Base-by-base conservation (phyloP, 2,329 filamentous ascomycete species). In the Lachnellula occidentalis region DNA sequence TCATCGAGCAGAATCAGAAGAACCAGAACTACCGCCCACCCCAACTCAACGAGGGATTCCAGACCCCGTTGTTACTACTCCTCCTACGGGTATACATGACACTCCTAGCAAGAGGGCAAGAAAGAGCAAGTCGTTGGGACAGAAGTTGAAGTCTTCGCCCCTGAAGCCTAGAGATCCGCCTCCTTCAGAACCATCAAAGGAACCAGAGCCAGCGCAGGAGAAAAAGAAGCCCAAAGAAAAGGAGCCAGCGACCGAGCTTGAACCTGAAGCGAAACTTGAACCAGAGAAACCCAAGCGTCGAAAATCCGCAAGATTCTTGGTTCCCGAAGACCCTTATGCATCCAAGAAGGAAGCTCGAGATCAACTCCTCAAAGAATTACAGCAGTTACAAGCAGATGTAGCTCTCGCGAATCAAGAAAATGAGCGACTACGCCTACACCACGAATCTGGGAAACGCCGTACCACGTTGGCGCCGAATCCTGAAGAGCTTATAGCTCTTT, bases 11-110 rank as follows among this genome's bases (percentile, higher is more conserved):
- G 31, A 43, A 37, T 34, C 66, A n/a, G 75, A 76, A 15, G 83
- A 88, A 61, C 84, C 84, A 1, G 82, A 86, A 47, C 73, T 88
- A 5, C 86, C 85, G 3, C 81, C 81, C 0, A 80, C 80, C 0
- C 77, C 78, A 1, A 74, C 74, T 31, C 73, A 78, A 47, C 72
- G 71, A 37, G 75, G 74, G 3, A 69, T 77, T 12, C 70, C 72
- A 2, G 81, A 85, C 55, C 75, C 78, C 11, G 72, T 79, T 1
- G 73, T 81, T 27, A 78, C 76, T 43, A 79, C 78, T 3, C 80
- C 80, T 7, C 79, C 81, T 1, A 67, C 72, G 19, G 83, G 82
- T 1, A 85, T 86, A 27, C 82, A 85, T 56, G 77, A 77, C 49
- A 82, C 79, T 14, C 80, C 82, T 0, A 80, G 78, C 21, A 79